These are phyloP conservation scores for Annona cherimola DNA, from an alignment of 164 flowering plant genomes.

Conservation along the genomic window DNA sequence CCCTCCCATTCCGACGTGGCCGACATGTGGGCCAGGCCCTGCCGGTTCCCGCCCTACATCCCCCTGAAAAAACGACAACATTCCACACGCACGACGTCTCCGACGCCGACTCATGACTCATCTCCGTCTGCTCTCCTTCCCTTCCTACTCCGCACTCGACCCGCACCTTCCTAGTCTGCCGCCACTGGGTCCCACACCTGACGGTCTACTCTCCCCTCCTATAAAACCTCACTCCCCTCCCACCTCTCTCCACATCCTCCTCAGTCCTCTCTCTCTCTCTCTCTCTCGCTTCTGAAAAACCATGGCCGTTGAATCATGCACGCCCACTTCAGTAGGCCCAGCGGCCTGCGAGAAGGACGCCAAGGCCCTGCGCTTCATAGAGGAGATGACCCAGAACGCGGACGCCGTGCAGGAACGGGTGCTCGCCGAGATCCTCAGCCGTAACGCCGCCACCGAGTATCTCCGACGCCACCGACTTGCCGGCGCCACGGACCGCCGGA, in stretches of 20 bases:
- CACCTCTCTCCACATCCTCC: not conserved
- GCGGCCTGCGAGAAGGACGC: constrained; percentile 41
- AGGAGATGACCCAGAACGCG: constrained; percentile 47
- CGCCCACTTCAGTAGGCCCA: constrained; percentile 20
- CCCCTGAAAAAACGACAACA: not conserved
- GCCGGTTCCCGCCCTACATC: not conserved
- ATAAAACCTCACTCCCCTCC: not conserved
- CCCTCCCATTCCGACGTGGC: constrained; percentile 30
- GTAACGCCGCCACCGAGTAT: constrained; percentile 56
- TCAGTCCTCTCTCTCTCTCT: not conserved
- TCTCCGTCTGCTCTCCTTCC: constrained; percentile 14
- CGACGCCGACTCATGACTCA: not conserved
- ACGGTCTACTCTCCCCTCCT: not conserved
- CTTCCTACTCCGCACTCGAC: not conserved
- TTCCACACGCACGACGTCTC: not conserved
- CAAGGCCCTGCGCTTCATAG: constrained; percentile 55
- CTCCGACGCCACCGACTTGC: constrained; percentile 30
- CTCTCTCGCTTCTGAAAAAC: not conserved
- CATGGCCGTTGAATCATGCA: constrained; percentile 29
- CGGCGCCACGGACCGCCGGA: constrained; percentile 44
- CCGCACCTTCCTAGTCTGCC: not conserved
- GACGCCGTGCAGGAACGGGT: constrained; percentile 51
- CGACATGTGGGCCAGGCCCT: constrained; percentile 29
- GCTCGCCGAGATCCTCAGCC: constrained; percentile 41
- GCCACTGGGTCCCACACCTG: not conserved